Evolutionary conservation across 768 basidiomycete genomes (phyloP).

Genomic region (Cubamyces sp.): DNA sequence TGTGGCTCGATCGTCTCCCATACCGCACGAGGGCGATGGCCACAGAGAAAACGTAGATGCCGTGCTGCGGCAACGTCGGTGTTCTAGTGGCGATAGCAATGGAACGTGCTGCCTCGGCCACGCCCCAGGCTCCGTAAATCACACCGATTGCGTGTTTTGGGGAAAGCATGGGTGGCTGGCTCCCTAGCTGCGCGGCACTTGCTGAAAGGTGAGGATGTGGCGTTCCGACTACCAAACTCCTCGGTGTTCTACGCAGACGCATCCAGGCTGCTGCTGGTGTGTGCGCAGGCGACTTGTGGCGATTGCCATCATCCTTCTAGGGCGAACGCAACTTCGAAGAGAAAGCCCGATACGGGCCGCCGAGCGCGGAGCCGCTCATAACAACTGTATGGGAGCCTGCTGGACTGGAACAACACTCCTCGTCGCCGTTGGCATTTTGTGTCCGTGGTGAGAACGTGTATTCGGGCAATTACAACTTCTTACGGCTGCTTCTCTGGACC

Average conservation of each 20-base stretch:
- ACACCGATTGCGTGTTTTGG: background rate
- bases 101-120: constrained; percentile 1
- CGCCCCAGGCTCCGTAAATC: background rate
- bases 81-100: constrained; percentile 9
- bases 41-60: background rate
- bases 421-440: constrained; percentile 14
- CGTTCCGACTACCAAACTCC: constrained; percentile 15
- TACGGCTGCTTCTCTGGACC: constrained; percentile 6
- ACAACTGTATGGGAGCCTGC: background rate
- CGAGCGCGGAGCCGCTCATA: constrained; percentile 15
- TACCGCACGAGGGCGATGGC: background rate
- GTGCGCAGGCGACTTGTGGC: constrained; percentile 15
- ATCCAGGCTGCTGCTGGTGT: background rate
- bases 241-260: constrained; percentile 7
- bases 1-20: background rate
- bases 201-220: constrained; percentile 2
- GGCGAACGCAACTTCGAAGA: background rate
- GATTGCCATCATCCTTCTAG: background rate
- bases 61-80: constrained; percentile 12
- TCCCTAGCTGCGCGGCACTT: too few species aligned
- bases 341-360: constrained; percentile 12
- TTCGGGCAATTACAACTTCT: constrained; percentile 6
- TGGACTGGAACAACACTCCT: background rate
- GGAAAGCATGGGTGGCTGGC: too few species aligned
- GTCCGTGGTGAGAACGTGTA: constrained; percentile 12